These are phyloP conservation scores for Angomonas deanei DNA, from an alignment of 208 protist species.

Conservation along the genomic window DNA sequence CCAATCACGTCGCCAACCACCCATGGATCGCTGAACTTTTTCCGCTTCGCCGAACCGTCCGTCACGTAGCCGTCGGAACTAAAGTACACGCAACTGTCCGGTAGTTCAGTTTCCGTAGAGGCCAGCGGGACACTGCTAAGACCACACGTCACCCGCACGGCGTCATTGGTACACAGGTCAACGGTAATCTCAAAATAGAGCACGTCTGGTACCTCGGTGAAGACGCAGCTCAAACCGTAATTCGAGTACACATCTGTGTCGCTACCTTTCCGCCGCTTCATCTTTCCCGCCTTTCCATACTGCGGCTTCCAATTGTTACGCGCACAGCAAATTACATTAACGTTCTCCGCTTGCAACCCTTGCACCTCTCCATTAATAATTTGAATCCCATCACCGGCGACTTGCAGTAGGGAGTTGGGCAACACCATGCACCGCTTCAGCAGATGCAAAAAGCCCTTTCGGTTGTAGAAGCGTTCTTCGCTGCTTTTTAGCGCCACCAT, in stretches of 20 bases:
- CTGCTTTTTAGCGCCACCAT: slow-evolving; percentile 9
- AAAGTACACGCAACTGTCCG: slow-evolving; percentile 41
- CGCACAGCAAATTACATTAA: slow-evolving; percentile 58
- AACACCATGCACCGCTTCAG: slow-evolving; percentile 56
- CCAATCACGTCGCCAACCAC: slow-evolving; percentile 77
- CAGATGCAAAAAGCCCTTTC: slow-evolving; percentile 64
- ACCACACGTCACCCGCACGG: slow-evolving; percentile 46
- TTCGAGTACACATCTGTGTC: slow-evolving; percentile 63
- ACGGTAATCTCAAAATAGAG: slow-evolving; percentile 83
- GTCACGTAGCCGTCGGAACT: slow-evolving; percentile 47
- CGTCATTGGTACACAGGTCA: slow-evolving; percentile 48
- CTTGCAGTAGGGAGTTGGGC: slow-evolving; percentile 74
- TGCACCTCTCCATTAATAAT: slow-evolving; percentile 79
- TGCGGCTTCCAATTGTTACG: slow-evolving; percentile 70
- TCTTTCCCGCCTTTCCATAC: background rate
- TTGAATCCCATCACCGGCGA: slow-evolving; percentile 51
- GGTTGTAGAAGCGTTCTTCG: slow-evolving; percentile 28
- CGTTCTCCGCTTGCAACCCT: slow-evolving; percentile 73
- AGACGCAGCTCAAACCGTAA: slow-evolving; percentile 57
- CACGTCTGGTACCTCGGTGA: slow-evolving; percentile 71
- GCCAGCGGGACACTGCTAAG: slow-evolving; percentile 45
- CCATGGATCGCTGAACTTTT: slow-evolving; percentile 49
- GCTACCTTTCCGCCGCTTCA: background rate
- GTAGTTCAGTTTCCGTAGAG: slow-evolving; percentile 26
- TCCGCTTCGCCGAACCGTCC: slow-evolving; percentile 11